phyloP scores from a whole-genome alignment of 2,329 filamentous ascomycete genomes.

The Fusarium sambucinum region DNA sequence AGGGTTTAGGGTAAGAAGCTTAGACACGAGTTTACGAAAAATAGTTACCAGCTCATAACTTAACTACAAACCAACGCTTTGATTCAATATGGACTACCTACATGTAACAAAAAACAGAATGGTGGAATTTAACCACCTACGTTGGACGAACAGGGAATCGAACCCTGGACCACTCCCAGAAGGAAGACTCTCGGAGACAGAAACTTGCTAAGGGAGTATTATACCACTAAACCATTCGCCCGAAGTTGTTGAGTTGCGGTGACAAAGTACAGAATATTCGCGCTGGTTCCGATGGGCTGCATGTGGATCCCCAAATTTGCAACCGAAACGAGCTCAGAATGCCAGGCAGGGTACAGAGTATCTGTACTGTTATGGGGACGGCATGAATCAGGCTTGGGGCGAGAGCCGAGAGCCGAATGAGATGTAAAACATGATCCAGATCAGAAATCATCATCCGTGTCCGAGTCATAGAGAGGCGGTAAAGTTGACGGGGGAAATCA shows the following conservation, averaged over 20 bases:
- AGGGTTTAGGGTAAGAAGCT: background rate
- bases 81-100: background rate
- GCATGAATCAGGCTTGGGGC: background rate
- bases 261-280: constrained; percentile 20
- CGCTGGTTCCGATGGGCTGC: background rate
- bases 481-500: background rate
- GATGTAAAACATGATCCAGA: background rate
- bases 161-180: constrained; percentile 36
- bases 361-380: background rate
- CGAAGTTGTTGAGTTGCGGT: constrained; percentile 4
- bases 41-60: background rate
- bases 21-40: background rate
- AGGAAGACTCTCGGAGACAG: no score
- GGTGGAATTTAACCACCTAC: constrained; percentile 31
- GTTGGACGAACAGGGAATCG: constrained; percentile 39
- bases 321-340: background rate
- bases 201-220: constrained; percentile 42
- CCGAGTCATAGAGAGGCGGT: background rate
- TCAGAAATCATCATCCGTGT: background rate
- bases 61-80: background rate
- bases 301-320: background rate
- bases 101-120: constrained; percentile 5
- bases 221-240: constrained; percentile 48
- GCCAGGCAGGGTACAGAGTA: constrained; percentile 5
- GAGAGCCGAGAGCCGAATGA: background rate